Conservation (phyloP, 192 early-diverging fungal genomes). For the Chytriomyces confervae region DNA sequence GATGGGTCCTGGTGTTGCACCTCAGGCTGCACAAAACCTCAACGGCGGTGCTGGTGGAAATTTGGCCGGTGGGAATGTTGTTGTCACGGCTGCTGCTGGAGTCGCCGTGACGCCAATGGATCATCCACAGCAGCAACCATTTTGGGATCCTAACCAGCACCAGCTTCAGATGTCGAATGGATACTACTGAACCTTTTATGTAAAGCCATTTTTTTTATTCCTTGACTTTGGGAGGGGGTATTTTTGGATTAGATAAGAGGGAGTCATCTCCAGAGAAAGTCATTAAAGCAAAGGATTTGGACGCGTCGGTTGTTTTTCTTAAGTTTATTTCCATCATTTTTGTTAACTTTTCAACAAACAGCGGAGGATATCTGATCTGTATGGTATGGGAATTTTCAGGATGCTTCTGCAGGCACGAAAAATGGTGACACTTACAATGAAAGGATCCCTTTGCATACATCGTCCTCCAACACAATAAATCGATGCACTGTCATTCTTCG, state of each 20-base stretch:
- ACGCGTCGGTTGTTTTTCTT: neutral
- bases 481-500: slow-evolving; percentile 85
- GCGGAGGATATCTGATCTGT: slow-evolving; percentile 29
- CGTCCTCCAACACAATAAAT: slow-evolving; percentile 86
- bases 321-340: neutral
- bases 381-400: neutral
- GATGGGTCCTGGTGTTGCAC: neutral
- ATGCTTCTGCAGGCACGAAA: neutral
- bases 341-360: slow-evolving; percentile 19
- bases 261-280: too few relatives aligned
- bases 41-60: neutral
- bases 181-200: neutral
- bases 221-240: too few relatives aligned
- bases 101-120: neutral
- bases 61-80: neutral
- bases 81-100: neutral
- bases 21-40: too few relatives aligned
- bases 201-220: too few relatives aligned
- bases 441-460: slow-evolving; percentile 38
- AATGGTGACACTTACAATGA: slow-evolving; percentile 28
- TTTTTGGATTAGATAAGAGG: too few relatives aligned
- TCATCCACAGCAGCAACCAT: neutral
- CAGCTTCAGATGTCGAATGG: neutral
- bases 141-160: slow-evolving; percentile 14
- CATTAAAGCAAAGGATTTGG: neutral